Evolutionary conservation across 352 stramenopile genomes (phyloP), one percentile per base, ranked within the genome.

Genomic region (Phytopythium chamaehyphon): DNA sequence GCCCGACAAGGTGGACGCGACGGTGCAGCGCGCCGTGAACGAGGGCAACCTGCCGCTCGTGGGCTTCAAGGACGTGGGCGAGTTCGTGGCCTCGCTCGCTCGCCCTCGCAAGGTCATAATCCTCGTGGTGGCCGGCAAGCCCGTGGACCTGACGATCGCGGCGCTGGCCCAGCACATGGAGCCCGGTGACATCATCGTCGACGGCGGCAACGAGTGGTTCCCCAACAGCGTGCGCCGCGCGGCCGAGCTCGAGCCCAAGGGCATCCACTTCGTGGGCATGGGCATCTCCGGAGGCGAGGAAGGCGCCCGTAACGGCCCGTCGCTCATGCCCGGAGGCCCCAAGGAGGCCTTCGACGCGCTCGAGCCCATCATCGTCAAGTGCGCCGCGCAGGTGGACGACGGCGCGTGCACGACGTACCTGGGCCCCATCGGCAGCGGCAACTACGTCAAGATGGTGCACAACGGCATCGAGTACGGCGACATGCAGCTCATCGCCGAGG

Each of bases 371-470:
- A 77, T 99, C 53, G 93, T 86, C 51, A 98, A 98, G 73, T 98
- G 95, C 64, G 96, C 97, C 1, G 97, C 97, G 6, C 90, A 98
- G 71, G 94, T 98, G 19, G 81, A 95, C 55, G 87, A 96, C 55
- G 92, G 92, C 21, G 76, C 96, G 19, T 99, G 97, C 71, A 98
- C 96, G 19, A 98, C 93, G 43, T 99, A 99, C 76, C 73, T 98
- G 45, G 97, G 97, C 35, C 87, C 86, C 16, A 88, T 97, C 35
- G 97, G 97, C 60, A 87, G 87, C 28, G 97, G 97, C 53, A 99
- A 99, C 81, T 99, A 99, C 76, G 96, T 99, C 47, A 99, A 99
- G 83, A 99, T 99, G 97, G 96, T 99, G 55, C 97, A 99, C 89
- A 99, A 99, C 82, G 97, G 97, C 56, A 99, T 99, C 64, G 97